phyloP scores from a whole-genome alignment of 2,329 filamentous ascomycete genomes.

The Trichoderma asperellum region DNA sequence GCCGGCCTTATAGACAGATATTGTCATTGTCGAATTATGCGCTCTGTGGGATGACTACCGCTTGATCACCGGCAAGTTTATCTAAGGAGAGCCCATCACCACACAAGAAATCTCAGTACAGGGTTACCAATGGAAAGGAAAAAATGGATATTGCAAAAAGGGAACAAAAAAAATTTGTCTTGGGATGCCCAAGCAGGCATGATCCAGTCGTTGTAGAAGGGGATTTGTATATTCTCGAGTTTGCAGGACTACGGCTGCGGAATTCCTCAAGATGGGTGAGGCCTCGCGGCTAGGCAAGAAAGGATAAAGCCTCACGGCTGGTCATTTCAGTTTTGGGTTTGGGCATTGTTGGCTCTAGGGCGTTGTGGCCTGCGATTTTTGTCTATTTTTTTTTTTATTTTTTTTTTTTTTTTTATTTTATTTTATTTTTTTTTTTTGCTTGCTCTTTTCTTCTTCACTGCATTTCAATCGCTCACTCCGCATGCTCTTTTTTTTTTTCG shows the following conservation, averaged over 20 bases:
- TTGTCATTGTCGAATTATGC: not conserved
- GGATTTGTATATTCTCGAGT: slow-evolving; percentile 21
- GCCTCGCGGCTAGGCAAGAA: slow-evolving; percentile 40
- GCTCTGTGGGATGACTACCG: not conserved
- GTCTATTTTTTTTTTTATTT: slow-evolving; percentile 1
- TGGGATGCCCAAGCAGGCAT: slow-evolving; percentile 15
- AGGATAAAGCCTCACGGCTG: slow-evolving; percentile 39
- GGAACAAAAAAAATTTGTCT: slow-evolving; percentile 17
- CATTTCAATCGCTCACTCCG: not conserved
- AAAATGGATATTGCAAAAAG: slow-evolving; percentile 12
- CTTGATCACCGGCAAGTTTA: not conserved
- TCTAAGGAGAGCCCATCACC: not conserved
- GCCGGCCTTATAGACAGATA: not conserved
- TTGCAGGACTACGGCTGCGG: slow-evolving; percentile 16
- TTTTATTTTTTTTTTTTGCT: no score
- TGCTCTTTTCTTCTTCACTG: not conserved
- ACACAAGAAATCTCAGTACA: not conserved
- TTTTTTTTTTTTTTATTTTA: slow-evolving; percentile 4
- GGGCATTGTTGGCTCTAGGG: slow-evolving; percentile 25
- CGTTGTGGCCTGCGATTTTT: slow-evolving; percentile 8
- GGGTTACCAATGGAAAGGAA: slow-evolving; percentile 4
- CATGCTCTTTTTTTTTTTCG: not conserved
- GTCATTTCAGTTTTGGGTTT: slow-evolving; percentile 27
- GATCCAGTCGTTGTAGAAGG: not conserved
- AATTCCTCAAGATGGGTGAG: slow-evolving; percentile 30